These are phyloP conservation scores for Collybia mongolica DNA, from an alignment of 768 basidiomycete species.

Conservation along the genomic window DNA sequence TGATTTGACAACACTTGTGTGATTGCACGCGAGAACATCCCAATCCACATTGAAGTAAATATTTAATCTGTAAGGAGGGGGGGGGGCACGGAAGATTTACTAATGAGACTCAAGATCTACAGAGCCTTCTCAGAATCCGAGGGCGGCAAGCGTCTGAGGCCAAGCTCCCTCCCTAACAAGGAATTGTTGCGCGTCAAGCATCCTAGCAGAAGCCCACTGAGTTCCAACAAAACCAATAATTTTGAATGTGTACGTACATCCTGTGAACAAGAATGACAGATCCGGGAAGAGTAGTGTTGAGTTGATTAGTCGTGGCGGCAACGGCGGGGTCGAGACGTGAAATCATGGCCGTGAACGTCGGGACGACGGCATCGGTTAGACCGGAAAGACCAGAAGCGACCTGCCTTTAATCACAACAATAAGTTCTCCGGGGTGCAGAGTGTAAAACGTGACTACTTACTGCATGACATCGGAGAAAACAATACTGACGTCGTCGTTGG, in stretches of 20 bases:
- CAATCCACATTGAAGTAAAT: too few species aligned
- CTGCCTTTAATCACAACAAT: slow-evolving; percentile 14
- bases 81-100: too few species aligned
- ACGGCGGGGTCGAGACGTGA: slow-evolving; percentile 28
- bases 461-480: slow-evolving; percentile 25
- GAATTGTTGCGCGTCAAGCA: slow-evolving; percentile 36
- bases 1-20: too few species aligned
- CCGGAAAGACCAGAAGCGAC: slow-evolving; percentile 29
- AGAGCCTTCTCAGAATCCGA: slow-evolving; percentile 24
- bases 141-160: slow-evolving; percentile 28
- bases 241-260: slow-evolving; percentile 18
- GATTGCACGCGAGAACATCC: too few species aligned
- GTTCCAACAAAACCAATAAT: not conserved
- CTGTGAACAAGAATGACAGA: slow-evolving; percentile 24
- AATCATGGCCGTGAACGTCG: slow-evolving; percentile 22
- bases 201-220: slow-evolving; percentile 15
- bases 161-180: slow-evolving; percentile 25
- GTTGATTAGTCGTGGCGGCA: slow-evolving; percentile 18
- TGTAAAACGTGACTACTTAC: slow-evolving; percentile 17
- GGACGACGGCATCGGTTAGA: slow-evolving; percentile 21
- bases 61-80: too few species aligned
- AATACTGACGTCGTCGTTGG: slow-evolving; percentile 33
- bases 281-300: slow-evolving; percentile 29
- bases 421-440: too few species aligned
- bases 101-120: too few species aligned